Base-by-base conservation (phyloP, 2,329 filamentous ascomycete species). In the Sodiomyces alkalinus region DNA sequence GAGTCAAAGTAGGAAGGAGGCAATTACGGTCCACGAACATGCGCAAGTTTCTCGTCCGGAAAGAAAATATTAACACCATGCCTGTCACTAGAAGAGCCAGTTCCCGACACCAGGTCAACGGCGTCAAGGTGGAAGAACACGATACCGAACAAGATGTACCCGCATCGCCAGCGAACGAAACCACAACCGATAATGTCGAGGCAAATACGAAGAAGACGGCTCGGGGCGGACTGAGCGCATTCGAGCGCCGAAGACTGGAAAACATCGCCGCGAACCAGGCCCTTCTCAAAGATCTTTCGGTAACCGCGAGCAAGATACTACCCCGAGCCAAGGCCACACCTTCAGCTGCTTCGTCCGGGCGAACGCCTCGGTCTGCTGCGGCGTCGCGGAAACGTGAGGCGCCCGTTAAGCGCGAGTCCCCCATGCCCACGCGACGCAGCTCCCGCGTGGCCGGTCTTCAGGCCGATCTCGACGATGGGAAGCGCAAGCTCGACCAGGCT, bases 181-280 rank as follows among this genome's bases (percentile, higher is more conserved):
- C 23, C 14, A 16, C 15, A 6, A 9, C 23, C 6, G 10, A 10
- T 9, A 10, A 14, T 6, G 23, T 17, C 9, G n/a, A n/a, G 23
- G 17, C 14, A 26, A 26, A 9, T 17, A 17, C 14, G 23, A 29
- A 19, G 21, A 29, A 23, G n/a, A 22, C 13, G 18, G 27, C 27
- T 10, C 45, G 41, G 14, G 64, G 42, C 48, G 56, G 17, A 19
- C 58, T 92, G 41, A 92, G 80, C 52, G 81, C 83, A 21, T 94
- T 92, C 52, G 86, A 93, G 60, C 74, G 76, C 42, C 74, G 81
- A 40, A 68, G 86, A 1, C 68, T 82, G 11, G 82, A 85, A 35
- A 93, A 93, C 40, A 92, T 92, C 22, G 81, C 77, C 0, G 75
- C 80, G 30, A 90, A 92, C 41, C 78, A 87, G 51, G 81, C 77